Evolutionary conservation across 2,329 filamentous ascomycete genomes (phyloP), one percentile per base, ranked within the genome.

Genomic region (Ophiostoma ips): DNA sequence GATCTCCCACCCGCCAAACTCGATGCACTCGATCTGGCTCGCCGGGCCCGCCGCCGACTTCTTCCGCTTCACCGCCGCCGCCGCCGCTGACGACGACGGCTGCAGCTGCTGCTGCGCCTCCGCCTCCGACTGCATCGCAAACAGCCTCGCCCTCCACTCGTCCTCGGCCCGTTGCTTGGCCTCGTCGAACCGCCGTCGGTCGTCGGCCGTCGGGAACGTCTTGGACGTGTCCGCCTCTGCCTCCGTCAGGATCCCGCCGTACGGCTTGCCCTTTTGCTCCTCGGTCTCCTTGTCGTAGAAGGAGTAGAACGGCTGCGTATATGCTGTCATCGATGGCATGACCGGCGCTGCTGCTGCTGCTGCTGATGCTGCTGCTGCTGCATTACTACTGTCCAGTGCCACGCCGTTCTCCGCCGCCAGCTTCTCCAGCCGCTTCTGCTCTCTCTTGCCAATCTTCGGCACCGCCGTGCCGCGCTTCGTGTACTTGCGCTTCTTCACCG

Each of bases 21-120:
- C 92, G 68, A 98, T 95, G 67, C 89, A 95, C 65, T 96, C 94
- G 63, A 98, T 96, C 67, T 95, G 92, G 64, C 89, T 96, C 5
- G 87, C 86, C 28, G 87, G 87, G 0, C 86, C 87, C n/a, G 81
- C 71, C 61, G 95, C 95, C 58, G 81, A 80, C 16, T 78, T 70
- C 60, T 79, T 83, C 16, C 44, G 24, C 35, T n/a, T 31, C 6
- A 21, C 18, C 7, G 46, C 24, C 35, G 34, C 19, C 40, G 28
- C 34, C 16, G 33, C 16, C n/a, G 46, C 40, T 37, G 35, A n/a
- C n/a, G n/a, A n/a, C n/a, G n/a, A n/a, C n/a, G 11, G 35, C 35
- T 37, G 35, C 35, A 59, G 79, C 76, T 15, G 74, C 11, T 34
- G 70, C 41, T 80, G 79, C n/a, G 71, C 68, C 53, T 78, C 80